phyloP scores from a whole-genome alignment of 768 basidiomycete genomes.

The Floccularia luteovirens region DNA sequence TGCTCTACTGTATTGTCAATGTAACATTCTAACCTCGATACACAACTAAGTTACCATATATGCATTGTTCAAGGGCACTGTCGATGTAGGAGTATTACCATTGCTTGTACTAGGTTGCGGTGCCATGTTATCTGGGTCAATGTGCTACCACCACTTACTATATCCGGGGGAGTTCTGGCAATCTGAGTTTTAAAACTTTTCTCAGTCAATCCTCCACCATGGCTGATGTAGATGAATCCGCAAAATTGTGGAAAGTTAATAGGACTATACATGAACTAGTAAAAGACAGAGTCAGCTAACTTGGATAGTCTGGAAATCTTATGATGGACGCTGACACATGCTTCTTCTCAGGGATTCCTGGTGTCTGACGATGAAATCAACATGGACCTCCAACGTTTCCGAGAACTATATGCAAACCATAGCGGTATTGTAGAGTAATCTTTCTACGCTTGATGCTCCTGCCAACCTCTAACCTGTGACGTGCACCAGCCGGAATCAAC shows the following conservation, averaged over 20 bases:
- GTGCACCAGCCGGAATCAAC: slow-evolving; percentile 63
- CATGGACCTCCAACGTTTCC: slow-evolving; percentile 80
- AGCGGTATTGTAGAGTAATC: slow-evolving; percentile 87
- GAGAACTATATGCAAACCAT: slow-evolving; percentile 59
- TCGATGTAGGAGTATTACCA: slow-evolving; percentile 20
- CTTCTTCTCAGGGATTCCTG: slow-evolving; percentile 67
- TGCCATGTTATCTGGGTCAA: slow-evolving; percentile 29
- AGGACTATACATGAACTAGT: slow-evolving; percentile 95
- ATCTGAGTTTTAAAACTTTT: slow-evolving; percentile 54
- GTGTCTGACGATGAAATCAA: slow-evolving; percentile 93
- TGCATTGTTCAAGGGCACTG: slow-evolving; percentile 36
- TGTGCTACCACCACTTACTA: slow-evolving; percentile 5
- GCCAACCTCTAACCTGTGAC: slow-evolving; percentile 1
- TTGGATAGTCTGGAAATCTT: slow-evolving; percentile 7
- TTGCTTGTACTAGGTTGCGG: slow-evolving; percentile 33
- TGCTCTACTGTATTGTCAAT: slow-evolving; percentile 36
- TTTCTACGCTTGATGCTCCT: slow-evolving; percentile 22
- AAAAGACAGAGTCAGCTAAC: slow-evolving; percentile 73
- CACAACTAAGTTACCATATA: slow-evolving; percentile 36
- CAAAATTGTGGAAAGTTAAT: slow-evolving; percentile 93
- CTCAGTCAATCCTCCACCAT: slow-evolving; percentile 32
- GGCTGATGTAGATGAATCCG: slow-evolving; percentile 72
- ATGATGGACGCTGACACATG: slow-evolving; percentile 14
- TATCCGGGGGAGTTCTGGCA: slow-evolving; percentile 7
- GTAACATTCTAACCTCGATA: too few species aligned